A percentile compares a stretch with the other conserved stretches of the same genome.
phyloP scores from a whole-genome alignment of 2,329 filamentous ascomycete species.

The Colletotrichum sp. region DNA sequence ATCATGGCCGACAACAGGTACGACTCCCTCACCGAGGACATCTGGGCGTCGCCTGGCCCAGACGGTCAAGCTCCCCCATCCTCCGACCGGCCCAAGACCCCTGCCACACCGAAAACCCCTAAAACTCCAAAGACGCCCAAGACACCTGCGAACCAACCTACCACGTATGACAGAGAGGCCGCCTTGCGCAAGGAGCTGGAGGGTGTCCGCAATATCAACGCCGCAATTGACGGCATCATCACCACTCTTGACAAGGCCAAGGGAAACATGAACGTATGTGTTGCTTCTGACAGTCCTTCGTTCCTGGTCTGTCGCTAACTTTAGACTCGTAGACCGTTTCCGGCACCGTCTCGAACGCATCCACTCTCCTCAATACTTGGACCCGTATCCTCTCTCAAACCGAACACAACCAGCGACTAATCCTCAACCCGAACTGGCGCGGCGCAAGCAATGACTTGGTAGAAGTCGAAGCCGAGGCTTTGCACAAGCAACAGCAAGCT shows the following conservation, averaged over 20 bases:
- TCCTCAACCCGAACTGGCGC: slow-evolving; percentile 88
- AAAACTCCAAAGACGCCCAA: slow-evolving; percentile 51
- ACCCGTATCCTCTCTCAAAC: slow-evolving; percentile 95
- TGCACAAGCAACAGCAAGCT: slow-evolving; percentile 75
- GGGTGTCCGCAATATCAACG: slow-evolving; percentile 84
- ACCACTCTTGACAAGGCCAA: slow-evolving; percentile 74
- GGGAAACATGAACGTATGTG: slow-evolving; percentile 75
- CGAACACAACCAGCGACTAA: slow-evolving; percentile 93
- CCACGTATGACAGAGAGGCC: slow-evolving; percentile 71
- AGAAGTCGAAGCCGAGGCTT: slow-evolving; percentile 84
- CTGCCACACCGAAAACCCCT: slow-evolving; percentile 51
- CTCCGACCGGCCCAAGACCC: slow-evolving; percentile 48
- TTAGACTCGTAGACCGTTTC: slow-evolving; percentile 70
- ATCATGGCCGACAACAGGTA: slow-evolving; percentile 50
- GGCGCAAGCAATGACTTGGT: slow-evolving; percentile 84
- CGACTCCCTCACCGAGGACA: slow-evolving; percentile 52
- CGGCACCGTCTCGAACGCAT: slow-evolving; percentile 84
- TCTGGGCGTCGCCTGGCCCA: slow-evolving; percentile 50
- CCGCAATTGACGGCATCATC: slow-evolving; percentile 81
- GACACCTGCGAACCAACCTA: slow-evolving; percentile 37
- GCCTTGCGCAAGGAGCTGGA: slow-evolving; percentile 80
- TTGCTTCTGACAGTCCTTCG: not conserved
- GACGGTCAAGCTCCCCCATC: slow-evolving; percentile 28
- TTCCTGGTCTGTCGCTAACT: slow-evolving; percentile 7
- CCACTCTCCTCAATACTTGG: slow-evolving; percentile 92